Evolutionary conservation across 768 basidiomycete genomes (phyloP), one percentile per base, ranked within the genome.

Genomic region (Amanita brunnescens): DNA sequence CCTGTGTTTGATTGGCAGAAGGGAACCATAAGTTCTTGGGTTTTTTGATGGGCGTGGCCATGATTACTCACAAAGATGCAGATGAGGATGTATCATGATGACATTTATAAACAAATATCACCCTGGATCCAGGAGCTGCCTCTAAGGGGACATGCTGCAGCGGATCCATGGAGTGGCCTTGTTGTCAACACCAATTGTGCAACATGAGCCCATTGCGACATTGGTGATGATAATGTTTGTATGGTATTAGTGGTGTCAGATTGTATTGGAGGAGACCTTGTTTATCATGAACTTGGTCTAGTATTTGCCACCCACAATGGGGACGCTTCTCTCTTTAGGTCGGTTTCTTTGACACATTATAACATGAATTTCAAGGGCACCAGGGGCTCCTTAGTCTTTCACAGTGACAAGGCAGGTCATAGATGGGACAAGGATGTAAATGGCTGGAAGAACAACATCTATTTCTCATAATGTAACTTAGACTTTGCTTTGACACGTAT

Each of bases 251-350:
- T 52, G 13, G 46, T 62, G 26, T 53, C 55, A 4, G 51, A 58
- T 30, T 64, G 59, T 46, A 34, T 41, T 42, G 64, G 62, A 20
- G 66, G 64, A 12, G 60, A 62, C n/a, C 33, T 66, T 2, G 47
- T 49, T 16, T 42, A 64, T 2, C 38, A 53, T 43, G 62, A 67
- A 47, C 48, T 51, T 14, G 63, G 64, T n/a, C 44, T 65, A 3
- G 57, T 59, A n/a, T 20, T 66, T 30, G 45, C 56, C 8, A 12
- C 59, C 0, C 21, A 49, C 6, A 29, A 49, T 33, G 61, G 62
- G 41, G 62, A 67, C 52, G 38, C 55, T 1, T 13, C 61, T 10
- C 51, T 59, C 13, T 64, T 66, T 54, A 20, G 53, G 32, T 65
- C 64, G 16, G 21, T 34, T 37, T 24, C 58, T 4, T 49, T 60